phyloP scores from a whole-genome alignment of 495 filamentous ascomycete species.

The Penicillium macrosclerotiorum region DNA sequence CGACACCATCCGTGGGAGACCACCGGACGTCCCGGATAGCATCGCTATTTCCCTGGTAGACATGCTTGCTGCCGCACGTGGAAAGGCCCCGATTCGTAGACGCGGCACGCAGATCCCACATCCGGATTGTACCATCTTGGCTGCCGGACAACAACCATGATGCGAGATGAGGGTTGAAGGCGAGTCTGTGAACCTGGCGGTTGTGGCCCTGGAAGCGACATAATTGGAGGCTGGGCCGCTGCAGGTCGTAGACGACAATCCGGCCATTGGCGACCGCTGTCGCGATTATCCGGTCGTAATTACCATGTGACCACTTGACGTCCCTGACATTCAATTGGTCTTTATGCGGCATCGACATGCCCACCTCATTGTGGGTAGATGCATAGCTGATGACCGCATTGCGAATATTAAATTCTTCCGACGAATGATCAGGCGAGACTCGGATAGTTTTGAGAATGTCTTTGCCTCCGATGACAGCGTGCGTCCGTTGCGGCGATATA shows the following conservation, averaged over 20 bases:
- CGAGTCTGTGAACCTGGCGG: conserved; percentile 87
- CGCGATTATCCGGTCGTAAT: conserved; percentile 65
- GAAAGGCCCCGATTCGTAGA: conserved; percentile 46
- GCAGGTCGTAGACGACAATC: conserved; percentile 83
- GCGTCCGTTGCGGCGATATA: conserved; percentile 69
- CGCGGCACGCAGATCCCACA: conserved; percentile 68
- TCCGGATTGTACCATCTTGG: conserved; percentile 85
- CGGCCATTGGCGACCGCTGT: conserved; percentile 85
- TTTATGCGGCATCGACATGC: conserved; percentile 53
- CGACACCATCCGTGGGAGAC: conserved; percentile 78
- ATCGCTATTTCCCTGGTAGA: conserved; percentile 66
- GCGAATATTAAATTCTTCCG: conserved; percentile 78
- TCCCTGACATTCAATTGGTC: conserved; percentile 80
- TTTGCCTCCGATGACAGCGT: conserved; percentile 76
- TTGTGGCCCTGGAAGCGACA: conserved; percentile 80
- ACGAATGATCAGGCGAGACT: conserved; percentile 65
- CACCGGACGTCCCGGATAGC: conserved; percentile 84
- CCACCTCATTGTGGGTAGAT: conserved; percentile 54
- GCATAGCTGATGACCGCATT: conserved; percentile 70
- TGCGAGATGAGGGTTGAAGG: conserved; percentile 80
- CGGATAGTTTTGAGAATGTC: conserved; percentile 82
- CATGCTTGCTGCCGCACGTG: conserved; percentile 53
- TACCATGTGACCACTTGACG: conserved; percentile 78
- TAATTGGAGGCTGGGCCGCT: conserved; percentile 67
- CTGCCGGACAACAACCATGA: conserved; percentile 81